These are phyloP conservation scores for Boletellus emodensis DNA, from an alignment of 768 basidiomycete species.

Conservation along the genomic window DNA sequence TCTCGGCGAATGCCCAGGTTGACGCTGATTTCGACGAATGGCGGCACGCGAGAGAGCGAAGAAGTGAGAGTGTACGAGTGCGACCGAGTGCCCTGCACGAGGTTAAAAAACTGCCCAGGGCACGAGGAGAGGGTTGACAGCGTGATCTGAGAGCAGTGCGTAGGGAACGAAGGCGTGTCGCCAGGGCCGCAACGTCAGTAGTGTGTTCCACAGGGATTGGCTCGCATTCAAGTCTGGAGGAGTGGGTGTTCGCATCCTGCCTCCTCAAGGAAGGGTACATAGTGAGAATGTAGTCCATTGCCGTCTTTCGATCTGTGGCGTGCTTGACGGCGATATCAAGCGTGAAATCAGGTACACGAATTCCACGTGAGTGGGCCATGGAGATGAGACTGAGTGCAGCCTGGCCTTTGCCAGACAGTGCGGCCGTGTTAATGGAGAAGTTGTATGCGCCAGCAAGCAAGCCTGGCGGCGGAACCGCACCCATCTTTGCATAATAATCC, in stretches of 20 bases:
- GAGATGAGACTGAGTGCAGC: conserved; percentile 48
- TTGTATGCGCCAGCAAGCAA: conserved; percentile 27
- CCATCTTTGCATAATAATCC: conserved; percentile 5
- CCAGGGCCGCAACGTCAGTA: conserved; percentile 10
- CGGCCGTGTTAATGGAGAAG: conserved; percentile 41
- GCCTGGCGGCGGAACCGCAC: conserved; percentile 2
- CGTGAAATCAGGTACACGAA: conserved; percentile 34
- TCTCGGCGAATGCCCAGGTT: conserved; percentile 27
- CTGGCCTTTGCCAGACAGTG: conserved; percentile 33
- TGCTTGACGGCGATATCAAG: conserved; percentile 33
- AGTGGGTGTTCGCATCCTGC: not conserved
- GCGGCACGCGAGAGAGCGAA: conserved; percentile 19
- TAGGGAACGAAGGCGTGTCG: conserved; percentile 21
- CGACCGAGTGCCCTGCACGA: conserved; percentile 23
- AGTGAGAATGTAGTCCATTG: conserved; percentile 6
- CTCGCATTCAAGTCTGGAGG: not conserved
- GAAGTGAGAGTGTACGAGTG: conserved; percentile 13
- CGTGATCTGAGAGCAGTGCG: conserved; percentile 23
- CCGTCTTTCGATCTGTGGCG: conserved; percentile 8
- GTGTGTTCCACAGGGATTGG: not conserved
- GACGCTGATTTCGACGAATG: conserved; percentile 24
- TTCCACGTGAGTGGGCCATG: conserved; percentile 23
- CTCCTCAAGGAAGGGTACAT: conserved; percentile 14
- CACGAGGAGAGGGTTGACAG: conserved; percentile 18
- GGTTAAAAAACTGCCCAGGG: conserved; percentile 15